Base-by-base conservation (phyloP, 2,329 filamentous ascomycete genomes). In the Stachybotrys echinatus region DNA sequence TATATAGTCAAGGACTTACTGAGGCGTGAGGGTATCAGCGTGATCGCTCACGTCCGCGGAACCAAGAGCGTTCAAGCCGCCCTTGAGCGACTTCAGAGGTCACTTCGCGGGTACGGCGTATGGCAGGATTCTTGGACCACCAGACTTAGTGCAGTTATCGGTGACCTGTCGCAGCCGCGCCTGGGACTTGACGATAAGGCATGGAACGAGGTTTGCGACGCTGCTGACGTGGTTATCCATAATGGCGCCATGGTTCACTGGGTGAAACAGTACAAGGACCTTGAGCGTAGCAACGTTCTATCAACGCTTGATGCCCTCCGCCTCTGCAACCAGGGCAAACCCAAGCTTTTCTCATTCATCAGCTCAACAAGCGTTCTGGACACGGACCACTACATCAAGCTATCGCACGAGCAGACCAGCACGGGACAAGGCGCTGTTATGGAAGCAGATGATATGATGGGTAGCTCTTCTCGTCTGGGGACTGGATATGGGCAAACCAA, bases 401-500 rank as follows among this genome's bases (percentile, higher is more conserved):
- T 91, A 37, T 92, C 89, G 0, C 74, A 85, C 3, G 47, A 61
- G 44, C 51, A 62, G 45, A 54, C 47, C 40, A 39, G 71, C 12
- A 77, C 77, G 37, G 87, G 87, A 12, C 82, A 81, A 5, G 74
- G 74, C 19, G 81, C 82, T 12, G 79, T 96, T 17, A 74, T 77
- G 19, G 92, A 96, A 66, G 76, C 76, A 0, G 92, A 96, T 63
- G 84, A 92, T 56, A 76, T 96, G 54, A 74, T 81, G 57, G 89
- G 91, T 48, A 92, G 88, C 61, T 78, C 83, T 38, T 83, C 75
- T 48, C 89, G 89, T 27, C 81, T 96, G 2, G 84, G 83, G 38
- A 96, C 89, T 1, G 92, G 92, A 5, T 96, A 96, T 61, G 92
- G 92, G 3, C 92, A 96, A 66, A 84, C 82, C 54, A 96, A 96